phyloP scores from a whole-genome alignment of 345 rosid species.

The Cardamine chenopodiifolia region DNA sequence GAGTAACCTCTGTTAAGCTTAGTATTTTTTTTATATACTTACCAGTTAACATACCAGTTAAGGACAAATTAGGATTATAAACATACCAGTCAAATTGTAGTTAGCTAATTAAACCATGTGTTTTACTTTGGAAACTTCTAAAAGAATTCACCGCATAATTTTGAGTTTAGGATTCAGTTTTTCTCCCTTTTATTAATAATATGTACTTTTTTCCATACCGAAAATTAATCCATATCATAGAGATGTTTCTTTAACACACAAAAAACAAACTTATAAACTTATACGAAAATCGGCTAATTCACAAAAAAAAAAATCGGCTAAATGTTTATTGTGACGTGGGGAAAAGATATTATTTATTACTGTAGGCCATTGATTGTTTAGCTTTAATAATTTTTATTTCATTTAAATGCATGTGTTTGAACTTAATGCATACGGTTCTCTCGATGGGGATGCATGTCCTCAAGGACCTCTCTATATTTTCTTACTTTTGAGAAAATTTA shows the following conservation, averaged over 20 bases:
- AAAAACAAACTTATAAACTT: neutral
- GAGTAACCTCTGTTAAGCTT: too few relatives aligned
- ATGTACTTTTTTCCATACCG: neutral
- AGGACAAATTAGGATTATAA: too few relatives aligned
- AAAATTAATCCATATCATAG: neutral
- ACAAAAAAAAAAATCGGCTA: neutral
- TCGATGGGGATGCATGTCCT: conserved; percentile 62
- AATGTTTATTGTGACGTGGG: conserved; percentile 5
- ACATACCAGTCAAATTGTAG: too few relatives aligned
- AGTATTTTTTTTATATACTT: too few relatives aligned
- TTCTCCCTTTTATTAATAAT: too few relatives aligned
- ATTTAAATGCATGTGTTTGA: conserved; percentile 30
- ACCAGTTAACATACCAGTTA: too few relatives aligned
- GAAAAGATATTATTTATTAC: neutral
- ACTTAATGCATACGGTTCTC: conserved; percentile 58
- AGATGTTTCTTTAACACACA: neutral
- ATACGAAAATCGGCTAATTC: neutral
- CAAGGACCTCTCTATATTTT: conserved; percentile 38
- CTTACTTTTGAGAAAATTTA: conserved; percentile 11
- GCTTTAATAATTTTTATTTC: conserved; percentile 37
- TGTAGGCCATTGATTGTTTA: conserved; percentile 48
- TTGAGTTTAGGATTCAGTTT: too few relatives aligned
- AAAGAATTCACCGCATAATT: too few relatives aligned
- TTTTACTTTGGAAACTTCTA: too few relatives aligned
- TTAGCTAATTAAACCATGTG: too few relatives aligned